phyloP scores from a whole-genome alignment of 257 asterid genomes.

The Salvia rosmarinus region DNA sequence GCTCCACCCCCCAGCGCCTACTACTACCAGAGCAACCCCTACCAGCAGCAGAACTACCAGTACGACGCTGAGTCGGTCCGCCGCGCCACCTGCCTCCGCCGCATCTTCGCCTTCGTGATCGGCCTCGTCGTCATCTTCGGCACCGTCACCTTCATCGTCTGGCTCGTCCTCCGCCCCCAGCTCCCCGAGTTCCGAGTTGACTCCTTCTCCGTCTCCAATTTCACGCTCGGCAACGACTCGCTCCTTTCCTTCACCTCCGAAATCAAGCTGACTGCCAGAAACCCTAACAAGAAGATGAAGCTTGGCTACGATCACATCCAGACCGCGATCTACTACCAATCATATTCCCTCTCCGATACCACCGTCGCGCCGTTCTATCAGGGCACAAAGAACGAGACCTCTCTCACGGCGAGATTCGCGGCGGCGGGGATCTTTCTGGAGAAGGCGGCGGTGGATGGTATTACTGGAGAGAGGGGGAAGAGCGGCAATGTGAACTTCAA shows the following conservation, averaged over 20 bases:
- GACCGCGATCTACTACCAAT: constrained; percentile 45
- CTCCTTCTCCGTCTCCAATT: constrained; percentile 57
- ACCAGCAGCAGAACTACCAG: constrained; percentile 45
- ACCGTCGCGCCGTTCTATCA: constrained; percentile 67
- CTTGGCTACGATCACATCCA: constrained; percentile 56
- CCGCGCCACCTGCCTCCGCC: constrained; percentile 77
- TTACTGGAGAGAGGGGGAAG: constrained; percentile 48
- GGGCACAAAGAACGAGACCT: constrained; percentile 60
- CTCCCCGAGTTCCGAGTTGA: constrained; percentile 81
- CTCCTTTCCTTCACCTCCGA: constrained; percentile 57
- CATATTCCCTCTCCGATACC: constrained; percentile 49
- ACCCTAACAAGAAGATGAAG: constrained; percentile 77
- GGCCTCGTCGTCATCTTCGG: constrained; percentile 58
- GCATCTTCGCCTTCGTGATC: constrained; percentile 59
- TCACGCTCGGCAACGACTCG: constrained; percentile 47
- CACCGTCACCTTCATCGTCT: constrained; percentile 63
- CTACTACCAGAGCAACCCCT: constrained; percentile 42
- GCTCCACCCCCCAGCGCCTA: constrained; percentile 49
- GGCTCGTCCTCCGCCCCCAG: constrained; percentile 88
- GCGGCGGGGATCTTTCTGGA: constrained; percentile 57
- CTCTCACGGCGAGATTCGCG: constrained; percentile 61
- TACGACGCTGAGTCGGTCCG: constrained; percentile 54
- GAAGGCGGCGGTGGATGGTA: constrained; percentile 45
- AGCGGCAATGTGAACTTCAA: constrained; percentile 51
- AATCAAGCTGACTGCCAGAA: constrained; percentile 60